Base-by-base conservation (phyloP, 1,284 basidiomycete species). In the Cystobasidium slooffiae region DNA sequence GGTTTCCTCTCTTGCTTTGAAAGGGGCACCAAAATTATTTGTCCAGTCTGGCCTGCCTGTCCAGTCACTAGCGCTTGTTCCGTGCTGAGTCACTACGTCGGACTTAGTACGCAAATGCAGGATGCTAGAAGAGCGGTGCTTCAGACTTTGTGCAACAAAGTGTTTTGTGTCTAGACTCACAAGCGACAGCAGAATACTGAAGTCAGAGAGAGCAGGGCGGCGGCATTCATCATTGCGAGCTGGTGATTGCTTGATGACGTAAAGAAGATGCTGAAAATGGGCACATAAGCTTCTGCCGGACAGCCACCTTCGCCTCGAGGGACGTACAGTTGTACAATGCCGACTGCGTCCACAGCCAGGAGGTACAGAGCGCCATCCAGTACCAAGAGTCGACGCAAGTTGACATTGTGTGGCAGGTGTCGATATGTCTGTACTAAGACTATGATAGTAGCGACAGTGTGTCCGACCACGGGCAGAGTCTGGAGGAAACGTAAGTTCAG, bases 161-260 rank as follows among this genome's bases (percentile, higher is more conserved):
- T 1, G 44, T 12, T 58, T 31, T 16, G 2, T 24, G 18, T 22
- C 16, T 14, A 24, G 18, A 46, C 70, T 65, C 46, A 73, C 70
- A 73, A 58, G 9, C 63, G 70, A 44, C 70, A 73, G 70, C 70
- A 73, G n/a, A 73, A 49, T 20, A 73, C 70, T 6, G 70, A 73
- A 6, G 70, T 73, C 9, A 73, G 31, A 8, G 62, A 55, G 6
- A 65, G n/a, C 1, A 73, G 46, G 7, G 70, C 70, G 20, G 70
- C 47, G 6, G 51, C 52, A 49, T 73, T 73, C 62, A 73, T 62
- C 70, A 73, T 73, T 10, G 47, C 52, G 24, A 73, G 24, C 22
- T 41, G 43, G 18, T 37, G 70, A 12, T n/a, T 14, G 12, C 10
- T 37, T 10, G 63, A 22, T 10, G 51, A 16, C 4, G 58, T 43